Percentiles rank a stretch among this genome's conserved stretches.
Evolutionary conservation across 768 basidiomycete species (phyloP).

Genomic region (Boletellus emodensis): DNA sequence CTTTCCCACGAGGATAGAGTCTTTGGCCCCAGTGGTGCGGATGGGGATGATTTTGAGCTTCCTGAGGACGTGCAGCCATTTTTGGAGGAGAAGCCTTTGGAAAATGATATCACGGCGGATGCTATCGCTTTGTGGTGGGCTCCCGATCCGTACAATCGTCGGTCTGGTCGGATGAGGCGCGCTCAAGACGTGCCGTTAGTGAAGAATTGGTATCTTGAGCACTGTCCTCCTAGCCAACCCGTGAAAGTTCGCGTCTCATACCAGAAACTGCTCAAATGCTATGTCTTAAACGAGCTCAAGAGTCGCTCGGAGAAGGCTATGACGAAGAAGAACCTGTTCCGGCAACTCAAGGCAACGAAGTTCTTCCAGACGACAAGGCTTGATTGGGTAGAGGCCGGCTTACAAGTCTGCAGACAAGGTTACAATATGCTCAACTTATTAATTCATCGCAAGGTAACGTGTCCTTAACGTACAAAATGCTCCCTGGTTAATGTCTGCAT

Average conservation of each 20-base stretch:
- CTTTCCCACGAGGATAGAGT: slow-evolving; percentile 89
- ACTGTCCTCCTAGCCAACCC: slow-evolving; percentile 92
- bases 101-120: slow-evolving; percentile 91
- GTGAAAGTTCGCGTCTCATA: slow-evolving; percentile 99
- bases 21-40: slow-evolving; percentile 82
- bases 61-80: slow-evolving; percentile 78
- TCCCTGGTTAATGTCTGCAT: background rate
- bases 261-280: slow-evolving; percentile 95
- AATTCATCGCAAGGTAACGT: slow-evolving; percentile 89
- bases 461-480: background rate
- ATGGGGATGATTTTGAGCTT: slow-evolving; percentile 85
- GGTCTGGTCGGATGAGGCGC: slow-evolving; percentile 88
- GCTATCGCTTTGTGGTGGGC: slow-evolving; percentile 99
- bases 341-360: slow-evolving; percentile 95
- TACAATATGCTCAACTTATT: slow-evolving; percentile 99
- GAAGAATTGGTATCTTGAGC: slow-evolving; percentile 98
- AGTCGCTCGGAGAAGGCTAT: slow-evolving; percentile 90
- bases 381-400: slow-evolving; percentile 98
- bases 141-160: slow-evolving; percentile 89
- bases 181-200: slow-evolving; percentile 95
- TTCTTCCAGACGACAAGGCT: slow-evolving; percentile 98
- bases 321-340: slow-evolving; percentile 97
- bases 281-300: slow-evolving; percentile 90
- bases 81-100: slow-evolving; percentile 70
- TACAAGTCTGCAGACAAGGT: slow-evolving; percentile 97